Evolutionary conservation across 495 filamentous ascomycete genomes (phyloP).

Genomic region (Cercophora samala): DNA sequence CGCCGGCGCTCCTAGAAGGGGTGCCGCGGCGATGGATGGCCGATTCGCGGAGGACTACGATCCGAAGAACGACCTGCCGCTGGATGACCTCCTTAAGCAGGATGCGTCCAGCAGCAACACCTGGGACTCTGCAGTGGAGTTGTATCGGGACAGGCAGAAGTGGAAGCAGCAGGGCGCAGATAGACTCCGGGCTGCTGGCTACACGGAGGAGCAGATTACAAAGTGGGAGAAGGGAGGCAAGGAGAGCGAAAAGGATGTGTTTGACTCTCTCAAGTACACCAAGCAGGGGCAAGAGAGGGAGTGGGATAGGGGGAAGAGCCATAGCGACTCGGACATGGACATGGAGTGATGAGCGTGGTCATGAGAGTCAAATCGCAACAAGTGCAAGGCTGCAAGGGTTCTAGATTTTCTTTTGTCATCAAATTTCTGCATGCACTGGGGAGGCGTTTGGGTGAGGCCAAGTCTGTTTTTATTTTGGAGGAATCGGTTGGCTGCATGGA

Average conservation of each 20-base stretch:
- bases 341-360: not conserved
- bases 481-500: not conserved
- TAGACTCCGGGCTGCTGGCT: constrained; percentile 71
- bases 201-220: constrained; percentile 70
- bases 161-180: constrained; percentile 80
- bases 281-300: constrained; percentile 77
- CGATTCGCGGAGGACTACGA: constrained; percentile 79
- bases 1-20: constrained; percentile 32
- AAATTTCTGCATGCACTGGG: not conserved
- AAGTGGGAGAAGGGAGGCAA: constrained; percentile 73
- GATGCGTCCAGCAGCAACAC: constrained; percentile 48
- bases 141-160: constrained; percentile 71
- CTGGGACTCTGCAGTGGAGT: constrained; percentile 83
- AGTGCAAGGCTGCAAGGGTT: not conserved
- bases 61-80: constrained; percentile 65
- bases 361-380: not conserved
- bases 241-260: constrained; percentile 55
- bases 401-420: not conserved
- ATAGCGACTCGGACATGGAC: not conserved
- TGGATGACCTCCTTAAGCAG: constrained; percentile 34
- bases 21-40: constrained; percentile 68
- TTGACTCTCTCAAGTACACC: constrained; percentile 72
- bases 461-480: not conserved
- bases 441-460: not conserved
- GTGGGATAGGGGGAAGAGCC: constrained; percentile 61